These are phyloP conservation scores for Chytridiales sp. DNA, from an alignment of 371 early-diverging fungal genomes.

Conservation along the genomic window DNA sequence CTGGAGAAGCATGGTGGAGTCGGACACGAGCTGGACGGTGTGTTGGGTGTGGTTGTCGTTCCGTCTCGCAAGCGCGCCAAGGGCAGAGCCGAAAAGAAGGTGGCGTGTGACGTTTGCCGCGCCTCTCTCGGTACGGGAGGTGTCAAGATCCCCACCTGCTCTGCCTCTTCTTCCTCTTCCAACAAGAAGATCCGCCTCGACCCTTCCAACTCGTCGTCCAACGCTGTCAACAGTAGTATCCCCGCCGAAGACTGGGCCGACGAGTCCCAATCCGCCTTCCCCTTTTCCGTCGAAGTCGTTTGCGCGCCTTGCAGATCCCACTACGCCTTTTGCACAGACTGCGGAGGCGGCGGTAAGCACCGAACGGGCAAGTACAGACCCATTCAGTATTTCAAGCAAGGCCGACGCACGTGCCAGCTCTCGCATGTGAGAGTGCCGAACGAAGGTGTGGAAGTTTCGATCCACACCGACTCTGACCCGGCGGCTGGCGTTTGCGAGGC, in stretches of 20 bases:
- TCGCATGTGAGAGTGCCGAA: constrained; percentile 42
- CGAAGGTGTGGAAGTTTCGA: too few relatives aligned
- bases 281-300: constrained; percentile 37
- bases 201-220: neutral
- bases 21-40: constrained; percentile 1
- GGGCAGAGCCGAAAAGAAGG: constrained; percentile 14
- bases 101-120: constrained; percentile 31
- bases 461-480: too few relatives aligned
- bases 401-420: constrained; percentile 38
- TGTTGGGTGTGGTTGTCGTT: neutral
- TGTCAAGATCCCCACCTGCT: constrained; percentile 15
- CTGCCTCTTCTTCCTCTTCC: neutral
- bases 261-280: neutral
- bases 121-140: constrained; percentile 25
- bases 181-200: neutral
- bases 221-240: neutral
- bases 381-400: constrained; percentile 31
- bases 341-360: constrained; percentile 46
- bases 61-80: constrained; percentile 33
- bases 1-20: neutral
- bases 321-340: constrained; percentile 37
- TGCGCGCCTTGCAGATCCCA: constrained; percentile 30
- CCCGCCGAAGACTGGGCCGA: neutral
- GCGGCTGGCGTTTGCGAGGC: too few relatives aligned
- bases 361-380: constrained; percentile 49